Evolutionary conservation across 2,329 filamentous ascomycete genomes (phyloP).

Genomic region (Thermothelomyces thermophilus): DNA sequence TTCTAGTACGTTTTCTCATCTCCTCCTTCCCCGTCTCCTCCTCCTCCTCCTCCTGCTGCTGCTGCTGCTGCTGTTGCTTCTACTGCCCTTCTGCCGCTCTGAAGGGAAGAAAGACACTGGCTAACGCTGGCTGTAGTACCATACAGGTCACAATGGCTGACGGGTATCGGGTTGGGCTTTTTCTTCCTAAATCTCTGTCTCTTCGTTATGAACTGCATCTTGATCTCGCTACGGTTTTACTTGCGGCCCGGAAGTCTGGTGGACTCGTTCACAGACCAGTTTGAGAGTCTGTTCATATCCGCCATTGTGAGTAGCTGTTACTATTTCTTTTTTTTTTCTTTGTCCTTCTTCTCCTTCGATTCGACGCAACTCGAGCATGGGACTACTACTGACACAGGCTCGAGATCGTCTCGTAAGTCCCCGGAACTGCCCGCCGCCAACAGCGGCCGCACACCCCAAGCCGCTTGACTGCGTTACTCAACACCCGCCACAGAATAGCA

Average conservation of each 20-base stretch:
- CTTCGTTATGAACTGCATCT: conserved; percentile 54
- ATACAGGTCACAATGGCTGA: conserved; percentile 49
- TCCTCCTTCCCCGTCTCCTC: background rate
- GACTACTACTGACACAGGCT: conserved; percentile 3
- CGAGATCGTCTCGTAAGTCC: conserved; percentile 38
- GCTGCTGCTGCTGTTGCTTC: background rate
- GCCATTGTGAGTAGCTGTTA: conserved; percentile 46
- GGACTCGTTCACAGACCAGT: conserved; percentile 66
- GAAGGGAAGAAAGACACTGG: background rate
- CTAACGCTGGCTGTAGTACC: conserved; percentile 36
- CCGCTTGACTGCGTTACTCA: too few relatives aligned
- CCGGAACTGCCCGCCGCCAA: background rate
- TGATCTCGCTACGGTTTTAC: conserved; percentile 63
- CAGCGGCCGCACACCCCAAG: too few relatives aligned
- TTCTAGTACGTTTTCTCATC: conserved; percentile 37
- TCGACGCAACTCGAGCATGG: too few relatives aligned
- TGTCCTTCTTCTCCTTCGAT: too few relatives aligned
- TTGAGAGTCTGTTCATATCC: conserved; percentile 72
- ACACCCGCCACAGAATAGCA: conserved; percentile 39
- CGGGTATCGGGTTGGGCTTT: conserved; percentile 52
- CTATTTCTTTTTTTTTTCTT: background rate
- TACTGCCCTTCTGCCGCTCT: background rate
- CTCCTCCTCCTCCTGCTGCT: background rate
- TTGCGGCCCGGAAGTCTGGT: conserved; percentile 64
- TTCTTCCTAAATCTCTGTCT: conserved; percentile 59